Evolutionary conservation across 768 basidiomycete genomes (phyloP).

Genomic region (Russula sp.): DNA sequence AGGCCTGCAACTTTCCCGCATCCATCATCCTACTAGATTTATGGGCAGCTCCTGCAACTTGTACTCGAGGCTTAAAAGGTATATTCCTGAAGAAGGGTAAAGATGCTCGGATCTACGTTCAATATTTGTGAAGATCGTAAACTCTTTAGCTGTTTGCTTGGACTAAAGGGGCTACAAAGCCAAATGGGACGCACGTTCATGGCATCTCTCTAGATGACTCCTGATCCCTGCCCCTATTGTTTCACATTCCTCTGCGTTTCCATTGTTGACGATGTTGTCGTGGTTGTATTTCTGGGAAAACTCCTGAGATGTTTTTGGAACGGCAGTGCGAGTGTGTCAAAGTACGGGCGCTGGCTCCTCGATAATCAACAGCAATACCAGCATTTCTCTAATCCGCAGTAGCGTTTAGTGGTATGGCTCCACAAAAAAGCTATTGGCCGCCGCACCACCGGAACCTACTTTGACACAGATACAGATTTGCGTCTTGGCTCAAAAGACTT

Average conservation of each 20-base stretch:
- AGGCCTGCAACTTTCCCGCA: too few species aligned
- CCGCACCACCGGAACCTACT: neutral
- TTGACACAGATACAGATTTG: conserved; percentile 2
- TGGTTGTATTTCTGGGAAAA: neutral
- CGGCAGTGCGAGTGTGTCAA: neutral
- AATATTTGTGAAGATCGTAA: neutral
- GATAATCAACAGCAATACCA: neutral
- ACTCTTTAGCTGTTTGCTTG: neutral
- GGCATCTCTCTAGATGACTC: neutral
- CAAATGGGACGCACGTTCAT: neutral
- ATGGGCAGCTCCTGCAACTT: too few species aligned
- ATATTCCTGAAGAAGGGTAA: too few species aligned
- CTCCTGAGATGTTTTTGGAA: neutral
- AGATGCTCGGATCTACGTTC: too few species aligned
- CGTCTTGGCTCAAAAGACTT: neutral
- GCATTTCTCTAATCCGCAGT: neutral
- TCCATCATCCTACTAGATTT: too few species aligned
- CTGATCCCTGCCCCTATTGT: neutral
- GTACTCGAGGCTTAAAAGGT: too few species aligned
- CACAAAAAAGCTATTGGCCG: neutral
- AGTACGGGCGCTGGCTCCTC: neutral
- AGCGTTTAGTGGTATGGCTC: neutral
- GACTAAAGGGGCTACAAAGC: neutral
- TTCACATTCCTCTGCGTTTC: neutral
- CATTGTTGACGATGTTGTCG: neutral